These are phyloP conservation scores for Penicillium sp. DNA, from an alignment of 2,329 filamentous ascomycete species.

Conservation along the genomic window DNA sequence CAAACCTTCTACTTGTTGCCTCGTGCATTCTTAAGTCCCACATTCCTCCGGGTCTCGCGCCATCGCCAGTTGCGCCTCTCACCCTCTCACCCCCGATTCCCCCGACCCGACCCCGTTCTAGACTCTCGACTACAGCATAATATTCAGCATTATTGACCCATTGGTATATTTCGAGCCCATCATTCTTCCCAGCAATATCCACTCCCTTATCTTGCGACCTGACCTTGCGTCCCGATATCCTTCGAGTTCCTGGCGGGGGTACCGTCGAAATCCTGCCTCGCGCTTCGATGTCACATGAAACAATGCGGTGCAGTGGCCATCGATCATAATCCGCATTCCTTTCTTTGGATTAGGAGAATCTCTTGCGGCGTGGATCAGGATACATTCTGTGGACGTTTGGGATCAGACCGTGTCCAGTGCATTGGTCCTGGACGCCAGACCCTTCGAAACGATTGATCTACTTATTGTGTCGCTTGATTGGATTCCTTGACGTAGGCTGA, in stretches of 20 bases:
- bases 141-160: not conserved
- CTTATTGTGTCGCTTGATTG: constrained; percentile 11
- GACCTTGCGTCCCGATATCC: not conserved
- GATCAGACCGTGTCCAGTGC: constrained; percentile 13
- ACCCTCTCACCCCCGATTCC: not conserved
- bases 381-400: constrained; percentile 19
- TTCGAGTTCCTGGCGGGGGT: constrained; percentile 4
- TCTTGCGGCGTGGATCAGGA: constrained; percentile 7
- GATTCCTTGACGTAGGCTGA: constrained; percentile 7
- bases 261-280: constrained; percentile 5
- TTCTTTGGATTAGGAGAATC: constrained; percentile 13
- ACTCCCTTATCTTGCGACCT: constrained; percentile 10
- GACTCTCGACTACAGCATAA: constrained; percentile 8
- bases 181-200: constrained; percentile 11
- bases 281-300: constrained; percentile 18
- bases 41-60: constrained; percentile 14
- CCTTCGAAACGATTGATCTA: constrained; percentile 7
- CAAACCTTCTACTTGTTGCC: constrained; percentile 56
- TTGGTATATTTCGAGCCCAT: not conserved
- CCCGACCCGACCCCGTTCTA: not conserved
- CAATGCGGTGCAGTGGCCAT: constrained; percentile 22
- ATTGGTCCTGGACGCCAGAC: constrained; percentile 6
- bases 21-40: constrained; percentile 13
- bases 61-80: constrained; percentile 1
- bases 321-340: constrained; percentile 21